Conservation (phyloP, 2,329 filamentous ascomycete genomes). For the Aspergillus sp. region DNA sequence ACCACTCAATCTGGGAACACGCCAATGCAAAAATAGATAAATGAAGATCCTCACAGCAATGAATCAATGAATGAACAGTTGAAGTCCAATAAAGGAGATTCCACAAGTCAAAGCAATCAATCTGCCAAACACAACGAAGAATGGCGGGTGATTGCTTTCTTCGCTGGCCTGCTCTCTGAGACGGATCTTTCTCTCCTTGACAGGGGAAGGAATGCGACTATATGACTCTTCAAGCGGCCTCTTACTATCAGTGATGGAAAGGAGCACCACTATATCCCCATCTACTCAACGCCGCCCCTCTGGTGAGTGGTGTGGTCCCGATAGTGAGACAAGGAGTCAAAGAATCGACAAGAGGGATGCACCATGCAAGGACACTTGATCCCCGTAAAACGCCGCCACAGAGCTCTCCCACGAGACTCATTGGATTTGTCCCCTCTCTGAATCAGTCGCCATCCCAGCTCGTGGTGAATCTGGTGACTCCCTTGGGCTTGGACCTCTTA, state of each 20-base stretch:
- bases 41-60: background rate
- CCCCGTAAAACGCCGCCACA: conserved; percentile 1
- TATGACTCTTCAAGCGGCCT: background rate
- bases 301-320: background rate
- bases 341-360: conserved; percentile 10
- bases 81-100: no score
- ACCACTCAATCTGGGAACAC: background rate
- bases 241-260: background rate
- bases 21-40: background rate
- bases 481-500: background rate
- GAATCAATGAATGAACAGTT: background rate
- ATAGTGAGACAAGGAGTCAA: conserved; percentile 11
- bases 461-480: background rate
- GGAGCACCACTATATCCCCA: background rate
- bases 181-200: conserved; percentile 5
- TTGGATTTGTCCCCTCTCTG: background rate
- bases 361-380: conserved; percentile 9
- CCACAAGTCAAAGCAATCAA: background rate
- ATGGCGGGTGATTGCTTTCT: conserved; percentile 1
- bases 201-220: conserved; percentile 8
- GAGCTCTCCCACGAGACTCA: background rate
- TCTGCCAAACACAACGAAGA: background rate
- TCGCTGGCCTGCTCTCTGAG: background rate
- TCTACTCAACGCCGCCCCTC: background rate
- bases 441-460: background rate